Conservation (phyloP, 2,329 filamentous ascomycete genomes). For the Cryphonectria japonica region DNA sequence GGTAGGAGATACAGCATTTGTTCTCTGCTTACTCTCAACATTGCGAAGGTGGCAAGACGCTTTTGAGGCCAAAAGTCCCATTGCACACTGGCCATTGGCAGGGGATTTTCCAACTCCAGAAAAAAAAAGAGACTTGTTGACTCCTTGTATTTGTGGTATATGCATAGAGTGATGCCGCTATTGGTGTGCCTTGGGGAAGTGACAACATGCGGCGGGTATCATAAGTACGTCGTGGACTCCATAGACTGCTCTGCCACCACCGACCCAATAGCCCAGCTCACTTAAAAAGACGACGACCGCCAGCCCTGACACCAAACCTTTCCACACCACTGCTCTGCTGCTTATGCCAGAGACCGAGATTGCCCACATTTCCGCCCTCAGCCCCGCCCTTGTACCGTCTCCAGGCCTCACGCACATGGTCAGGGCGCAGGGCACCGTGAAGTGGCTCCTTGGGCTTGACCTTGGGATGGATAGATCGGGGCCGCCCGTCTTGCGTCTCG, state of each 20-base stretch:
- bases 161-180: background rate
- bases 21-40: too few relatives aligned
- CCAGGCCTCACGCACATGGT: conserved; percentile 75
- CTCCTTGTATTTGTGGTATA: background rate
- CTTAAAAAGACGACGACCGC: conserved; percentile 57
- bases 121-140: background rate
- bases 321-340: conserved; percentile 64
- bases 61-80: too few relatives aligned
- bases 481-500: conserved; percentile 29
- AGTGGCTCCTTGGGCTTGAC: conserved; percentile 43
- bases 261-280: conserved; percentile 35
- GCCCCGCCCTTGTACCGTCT: conserved; percentile 66
- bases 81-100: too few relatives aligned
- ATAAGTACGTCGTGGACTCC: background rate
- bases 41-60: too few relatives aligned
- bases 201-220: conserved; percentile 8
- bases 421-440: conserved; percentile 68
- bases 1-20: too few relatives aligned
- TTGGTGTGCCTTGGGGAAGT: background rate
- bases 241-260: background rate
- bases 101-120: too few relatives aligned
- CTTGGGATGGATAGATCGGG: conserved; percentile 36
- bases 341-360: conserved; percentile 63
- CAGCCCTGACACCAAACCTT: conserved; percentile 59
- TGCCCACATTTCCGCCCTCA: conserved; percentile 66